Base-by-base conservation (phyloP, 1,284 basidiomycete genomes). In the Hortiboletus rubellus region DNA sequence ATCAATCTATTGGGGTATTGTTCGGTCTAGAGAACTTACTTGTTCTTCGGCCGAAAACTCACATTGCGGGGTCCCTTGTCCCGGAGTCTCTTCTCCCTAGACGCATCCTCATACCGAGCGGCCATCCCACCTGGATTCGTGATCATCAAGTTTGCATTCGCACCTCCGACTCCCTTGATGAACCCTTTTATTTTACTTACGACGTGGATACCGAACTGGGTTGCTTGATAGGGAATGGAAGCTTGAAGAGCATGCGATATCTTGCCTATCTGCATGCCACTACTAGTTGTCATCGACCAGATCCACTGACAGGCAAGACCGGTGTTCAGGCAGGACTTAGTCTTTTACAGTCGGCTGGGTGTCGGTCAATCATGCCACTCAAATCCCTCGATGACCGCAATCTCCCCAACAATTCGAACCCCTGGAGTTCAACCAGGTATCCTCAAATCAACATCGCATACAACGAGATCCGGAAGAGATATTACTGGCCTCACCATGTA, bases 81-180 rank as follows among this genome's bases (percentile, higher is more conserved):
- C 40, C 40, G 40, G 43, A 42, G 42, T 52, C 51, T 7, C 40
- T 46, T 27, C 18, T 38, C 7, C 63, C 62, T 4, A 70, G 72
- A 18, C 53, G 60, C 7, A 62, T 79, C n/a, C 57, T 80, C 11
- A 68, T 80, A 30, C 80, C 80, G 3, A 46, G 65, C 17, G 79
- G 78, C 4, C 2, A 0, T 12, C 15, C 15, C 1, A 27, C 27
- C 27, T 27, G 27, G 27, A 7, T 27, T 7, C 27, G 6, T 27
- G 27, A 27, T 11, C 12, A 46, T 30, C 44, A 1, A 1, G 27
- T 54, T 6, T 24, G 8, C 7, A 22, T 22, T 14, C 41, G 3
- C 17, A 2, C 17, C 5, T 8, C 10, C 8, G 7, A 7, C 5
- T 17, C 17, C 4, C 34, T 3, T 14, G 30, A 15, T 9, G 15